These are phyloP conservation scores for Mucor sp. DNA, from an alignment of 371 early-diverging fungal species.

Conservation along the genomic window DNA sequence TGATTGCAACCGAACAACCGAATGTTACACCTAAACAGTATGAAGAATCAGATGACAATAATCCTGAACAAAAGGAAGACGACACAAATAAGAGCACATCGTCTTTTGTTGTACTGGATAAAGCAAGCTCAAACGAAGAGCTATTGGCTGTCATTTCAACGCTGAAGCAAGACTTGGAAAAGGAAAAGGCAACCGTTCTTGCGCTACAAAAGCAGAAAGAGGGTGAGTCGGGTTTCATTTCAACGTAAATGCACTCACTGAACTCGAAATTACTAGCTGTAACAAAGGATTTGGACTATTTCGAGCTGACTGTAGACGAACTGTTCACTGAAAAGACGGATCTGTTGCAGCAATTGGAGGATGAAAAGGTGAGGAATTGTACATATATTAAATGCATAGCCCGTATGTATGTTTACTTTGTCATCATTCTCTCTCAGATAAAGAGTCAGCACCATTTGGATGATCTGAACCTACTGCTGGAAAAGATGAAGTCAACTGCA, in stretches of 20 bases:
- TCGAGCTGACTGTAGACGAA: constrained; percentile 52
- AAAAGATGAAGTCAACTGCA: constrained; percentile 22
- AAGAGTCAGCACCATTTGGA: constrained; percentile 24
- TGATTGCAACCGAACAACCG: constrained; percentile 4
- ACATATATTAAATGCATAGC: not conserved
- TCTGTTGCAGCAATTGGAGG: constrained; percentile 37
- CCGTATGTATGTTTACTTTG: not conserved
- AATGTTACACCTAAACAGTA: constrained; percentile 10
- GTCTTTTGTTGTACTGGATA: constrained; percentile 6
- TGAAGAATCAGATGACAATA: constrained; percentile 2
- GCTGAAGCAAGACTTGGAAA: constrained; percentile 18
- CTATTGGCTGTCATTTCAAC: not conserved
- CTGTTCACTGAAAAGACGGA: constrained; percentile 47
- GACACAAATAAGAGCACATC: not conserved
- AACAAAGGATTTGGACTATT: constrained; percentile 47
- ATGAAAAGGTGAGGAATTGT: constrained; percentile 31
- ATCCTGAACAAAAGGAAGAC: not conserved
- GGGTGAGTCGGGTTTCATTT: constrained; percentile 10
- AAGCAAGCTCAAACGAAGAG: not conserved
- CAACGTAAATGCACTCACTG: not conserved
- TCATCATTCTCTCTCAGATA: not conserved
- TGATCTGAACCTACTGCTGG: constrained; percentile 19
- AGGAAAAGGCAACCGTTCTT: constrained; percentile 15
- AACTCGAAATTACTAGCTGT: constrained; percentile 26
- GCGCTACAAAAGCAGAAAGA: constrained; percentile 29